phyloP scores from a whole-genome alignment of 2,329 filamentous ascomycete genomes.

The Pseudogymnoascus sp. region DNA sequence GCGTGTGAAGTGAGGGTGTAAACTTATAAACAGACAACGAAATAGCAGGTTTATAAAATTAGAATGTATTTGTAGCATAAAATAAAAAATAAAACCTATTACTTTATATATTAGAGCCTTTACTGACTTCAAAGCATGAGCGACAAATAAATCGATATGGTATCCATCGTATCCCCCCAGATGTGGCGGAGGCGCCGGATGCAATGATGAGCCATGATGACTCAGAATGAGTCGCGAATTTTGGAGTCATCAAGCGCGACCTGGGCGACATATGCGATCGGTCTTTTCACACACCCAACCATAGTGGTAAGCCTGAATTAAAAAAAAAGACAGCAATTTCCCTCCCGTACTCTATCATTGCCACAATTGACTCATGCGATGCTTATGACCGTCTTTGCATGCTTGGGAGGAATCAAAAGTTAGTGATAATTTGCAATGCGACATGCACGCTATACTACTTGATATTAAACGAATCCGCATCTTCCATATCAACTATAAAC shows the following conservation, averaged over 20 bases:
- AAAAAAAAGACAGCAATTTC: neutral
- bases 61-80: neutral
- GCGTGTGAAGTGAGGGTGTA: neutral
- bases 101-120: neutral
- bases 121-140: neutral
- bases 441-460: slow-evolving; percentile 26
- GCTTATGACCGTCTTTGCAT: neutral
- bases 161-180: neutral
- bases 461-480: slow-evolving; percentile 57
- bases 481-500: slow-evolving; percentile 46
- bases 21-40: neutral
- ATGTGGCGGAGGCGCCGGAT: neutral
- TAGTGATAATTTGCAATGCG: neutral
- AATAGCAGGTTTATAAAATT: neutral
- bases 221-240: neutral
- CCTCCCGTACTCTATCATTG: neutral
- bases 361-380: neutral
- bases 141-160: neutral
- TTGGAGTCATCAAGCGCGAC: neutral
- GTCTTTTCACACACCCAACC: neutral
- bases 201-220: slow-evolving; percentile 1
- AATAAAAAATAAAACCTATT: neutral
- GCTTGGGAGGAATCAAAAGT: neutral
- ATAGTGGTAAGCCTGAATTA: neutral
- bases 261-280: neutral